Conservation (phyloP, 129 eudicot genomes). For the Tanacetum coccineum region DNA sequence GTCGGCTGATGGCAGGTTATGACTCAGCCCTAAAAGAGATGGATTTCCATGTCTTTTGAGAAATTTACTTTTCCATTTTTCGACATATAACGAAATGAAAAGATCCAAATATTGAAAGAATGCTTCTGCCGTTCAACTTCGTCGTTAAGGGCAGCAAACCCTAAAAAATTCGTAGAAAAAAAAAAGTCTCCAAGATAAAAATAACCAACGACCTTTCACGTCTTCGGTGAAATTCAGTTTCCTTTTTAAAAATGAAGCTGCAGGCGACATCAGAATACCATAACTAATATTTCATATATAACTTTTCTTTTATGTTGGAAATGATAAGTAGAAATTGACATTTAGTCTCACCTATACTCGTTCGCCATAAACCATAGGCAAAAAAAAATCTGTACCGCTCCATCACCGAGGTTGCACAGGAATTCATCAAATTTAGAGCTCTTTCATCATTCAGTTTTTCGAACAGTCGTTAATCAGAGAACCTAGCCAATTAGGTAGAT, state of each 20-base stretch:
- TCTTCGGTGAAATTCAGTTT: constrained; percentile 70
- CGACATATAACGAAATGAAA: constrained; percentile 60
- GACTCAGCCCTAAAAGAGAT: constrained; percentile 62
- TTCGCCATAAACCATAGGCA: constrained; percentile 74
- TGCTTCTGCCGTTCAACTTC: constrained; percentile 61
- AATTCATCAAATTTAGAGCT: constrained; percentile 69
- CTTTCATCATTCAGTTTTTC: constrained; percentile 63
- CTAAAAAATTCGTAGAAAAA: not conserved
- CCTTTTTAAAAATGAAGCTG: constrained; percentile 78
- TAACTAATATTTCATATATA: not conserved
- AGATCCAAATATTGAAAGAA: constrained; percentile 68
- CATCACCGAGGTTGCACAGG: constrained; percentile 57
- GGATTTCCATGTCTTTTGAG: constrained; percentile 39
- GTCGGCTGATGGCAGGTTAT: constrained; percentile 57
- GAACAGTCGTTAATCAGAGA: constrained; percentile 62
- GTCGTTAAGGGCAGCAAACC: not conserved
- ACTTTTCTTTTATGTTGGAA: not conserved
- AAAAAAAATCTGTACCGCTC: constrained; percentile 68
- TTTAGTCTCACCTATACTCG: constrained; percentile 54
- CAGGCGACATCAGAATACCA: constrained; percentile 11
- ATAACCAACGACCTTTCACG: constrained; percentile 64
- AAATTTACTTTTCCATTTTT: constrained; percentile 66
- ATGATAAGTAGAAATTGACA: not conserved
- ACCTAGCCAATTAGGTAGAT: constrained; percentile 34
- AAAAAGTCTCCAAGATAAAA: too few relatives aligned